phyloP scores from a whole-genome alignment of 345 rosid genomes.

The Eucalyptus cloeziana region DNA sequence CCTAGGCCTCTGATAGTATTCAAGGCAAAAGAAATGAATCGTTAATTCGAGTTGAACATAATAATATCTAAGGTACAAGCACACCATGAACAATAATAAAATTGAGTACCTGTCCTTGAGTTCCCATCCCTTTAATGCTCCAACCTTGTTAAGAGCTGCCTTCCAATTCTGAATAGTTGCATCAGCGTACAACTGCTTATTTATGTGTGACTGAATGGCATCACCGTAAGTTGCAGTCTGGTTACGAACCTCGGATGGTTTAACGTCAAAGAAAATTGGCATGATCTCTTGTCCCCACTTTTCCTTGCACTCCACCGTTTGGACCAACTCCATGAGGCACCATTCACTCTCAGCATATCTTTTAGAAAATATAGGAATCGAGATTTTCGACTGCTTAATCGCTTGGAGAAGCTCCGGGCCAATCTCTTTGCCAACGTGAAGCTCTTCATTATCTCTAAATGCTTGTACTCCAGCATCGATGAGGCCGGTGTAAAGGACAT shows the following conservation, averaged over 20 bases:
- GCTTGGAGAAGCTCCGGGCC: rapidly evolving
- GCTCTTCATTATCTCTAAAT: too few relatives aligned
- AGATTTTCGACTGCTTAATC: too few relatives aligned
- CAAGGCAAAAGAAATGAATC: background rate
- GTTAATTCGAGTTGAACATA: background rate
- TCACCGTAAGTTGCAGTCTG: background rate
- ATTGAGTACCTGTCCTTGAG: background rate
- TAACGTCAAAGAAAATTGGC: background rate
- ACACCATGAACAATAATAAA: background rate
- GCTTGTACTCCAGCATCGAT: rapidly evolving
- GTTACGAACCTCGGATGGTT: background rate
- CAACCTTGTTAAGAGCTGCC: background rate
- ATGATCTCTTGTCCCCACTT: background rate
- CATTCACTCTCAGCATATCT: rapidly evolving
- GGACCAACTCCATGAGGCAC: background rate
- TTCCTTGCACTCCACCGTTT: background rate
- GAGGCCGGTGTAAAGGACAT: rapidly evolving
- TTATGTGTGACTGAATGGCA: background rate
- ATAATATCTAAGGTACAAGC: too few relatives aligned
- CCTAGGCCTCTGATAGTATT: background rate
- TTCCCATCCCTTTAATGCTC: background rate
- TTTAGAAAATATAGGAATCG: background rate
- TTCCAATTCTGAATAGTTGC: background rate
- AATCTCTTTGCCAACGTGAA: too few relatives aligned
- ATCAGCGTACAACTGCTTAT: background rate